Base-by-base conservation (phyloP, 176 grass and related monocot species). In the Hsuehochloa calcarea region DNA sequence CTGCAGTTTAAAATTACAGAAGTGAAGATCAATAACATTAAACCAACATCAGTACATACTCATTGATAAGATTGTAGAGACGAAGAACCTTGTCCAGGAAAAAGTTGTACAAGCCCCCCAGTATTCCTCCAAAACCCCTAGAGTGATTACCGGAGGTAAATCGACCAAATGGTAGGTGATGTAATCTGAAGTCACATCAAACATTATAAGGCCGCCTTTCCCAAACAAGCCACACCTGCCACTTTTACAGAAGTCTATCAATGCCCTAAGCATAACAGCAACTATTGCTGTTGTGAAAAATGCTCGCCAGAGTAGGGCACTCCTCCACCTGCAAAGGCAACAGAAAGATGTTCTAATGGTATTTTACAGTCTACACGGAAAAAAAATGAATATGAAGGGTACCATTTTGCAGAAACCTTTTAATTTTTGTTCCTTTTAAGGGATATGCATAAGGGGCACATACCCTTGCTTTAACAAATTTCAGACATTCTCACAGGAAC, bases 171-270 rank as follows among this genome's bases (percentile, higher is more conserved):
- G 89, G 78, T 98, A 98, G 60, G 81, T 63, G 66, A 90, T 80
- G 50, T 88, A 82, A 70, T 85, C 82, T 64, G 91, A 91, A 47
- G 93, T 95, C 85, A 95, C 96, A 78, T 98, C 96, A 85, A 87
- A 98, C 96, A 98, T 98, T 88, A 98, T 98, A 77, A 98, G 96
- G 5, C 96, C 96, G 29, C 96, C 96, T 91, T 92, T 89, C 29
- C 96, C 96, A 76, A 98, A 98, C 72, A 98, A 90, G 6, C 96
- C 96, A 85, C 96, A 98, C 44, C 83, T 95, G 49, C 77, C 96
- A 68, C 85, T 93, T 56, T 85, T 93, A 72, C 96, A 98, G 17
- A 95, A 68, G 39, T 98, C 91, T 82, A 95, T 98, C 58, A 98
- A 90, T 62, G 82, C 93, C 77, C 96, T 89, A 60, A 95, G 93